phyloP scores from a whole-genome alignment of 179 eudicot species.

The Actinidia arguta region DNA sequence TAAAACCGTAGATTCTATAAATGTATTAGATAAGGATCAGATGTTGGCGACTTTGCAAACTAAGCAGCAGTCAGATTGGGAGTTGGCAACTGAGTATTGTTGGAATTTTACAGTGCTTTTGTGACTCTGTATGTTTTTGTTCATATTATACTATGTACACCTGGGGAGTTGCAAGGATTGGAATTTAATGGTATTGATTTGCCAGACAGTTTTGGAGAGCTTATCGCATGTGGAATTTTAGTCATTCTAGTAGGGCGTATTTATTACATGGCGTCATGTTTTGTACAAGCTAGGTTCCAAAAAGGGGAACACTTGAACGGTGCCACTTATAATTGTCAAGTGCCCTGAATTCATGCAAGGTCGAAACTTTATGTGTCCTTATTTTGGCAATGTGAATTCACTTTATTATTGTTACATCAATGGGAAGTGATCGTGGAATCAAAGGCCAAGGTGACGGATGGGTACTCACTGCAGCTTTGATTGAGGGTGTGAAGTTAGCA shows the following conservation, averaged over 20 bases:
- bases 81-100: conserved; percentile 66
- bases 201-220: conserved; percentile 90
- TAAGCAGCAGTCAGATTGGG: conserved; percentile 74
- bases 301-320: conserved; percentile 52
- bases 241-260: conserved; percentile 63
- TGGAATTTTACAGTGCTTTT: conserved; percentile 70
- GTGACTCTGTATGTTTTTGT: conserved; percentile 53
- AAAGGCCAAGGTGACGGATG: conserved; percentile 95
- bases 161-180: conserved; percentile 62
- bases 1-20: conserved; percentile 38
- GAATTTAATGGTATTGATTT: conserved; percentile 77
- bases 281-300: conserved; percentile 73
- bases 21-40: conserved; percentile 53
- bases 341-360: neutral
- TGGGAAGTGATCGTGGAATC: conserved; percentile 85
- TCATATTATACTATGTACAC: conserved; percentile 66
- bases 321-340: neutral
- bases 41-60: conserved; percentile 60
- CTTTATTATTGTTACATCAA: neutral
- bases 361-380: too few species aligned
- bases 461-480: conserved; percentile 82
- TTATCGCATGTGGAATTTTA: conserved; percentile 61
- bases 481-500: conserved; percentile 72
- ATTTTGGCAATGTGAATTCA: neutral
- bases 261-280: conserved; percentile 69